A percentile compares a stretch with the other conserved stretches of the same genome.
These are phyloP conservation scores for Rhodotorula sp. DNA, from an alignment of 1,284 basidiomycete species.

Conservation along the genomic window DNA sequence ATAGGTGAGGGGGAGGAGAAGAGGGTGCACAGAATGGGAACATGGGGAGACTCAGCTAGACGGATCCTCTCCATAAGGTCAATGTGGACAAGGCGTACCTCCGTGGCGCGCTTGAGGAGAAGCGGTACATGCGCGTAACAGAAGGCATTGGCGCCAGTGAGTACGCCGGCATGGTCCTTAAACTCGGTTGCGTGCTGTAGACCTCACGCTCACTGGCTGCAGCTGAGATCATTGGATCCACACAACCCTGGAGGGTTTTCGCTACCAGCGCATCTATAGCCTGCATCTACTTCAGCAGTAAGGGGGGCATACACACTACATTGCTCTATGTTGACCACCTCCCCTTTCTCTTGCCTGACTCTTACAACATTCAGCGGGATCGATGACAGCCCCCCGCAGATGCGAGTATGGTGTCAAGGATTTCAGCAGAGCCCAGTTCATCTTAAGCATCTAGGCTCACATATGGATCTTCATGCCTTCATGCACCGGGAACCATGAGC, in stretches of 20 bases:
- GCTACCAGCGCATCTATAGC: too few species aligned
- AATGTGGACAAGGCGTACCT: constrained; percentile 54
- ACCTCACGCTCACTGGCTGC: constrained; percentile 51
- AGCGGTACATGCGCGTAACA: constrained; percentile 50
- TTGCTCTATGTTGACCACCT: constrained; percentile 50
- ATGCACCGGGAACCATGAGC: constrained; percentile 46
- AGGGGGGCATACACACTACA: too few species aligned
- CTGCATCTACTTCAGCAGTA: too few species aligned
- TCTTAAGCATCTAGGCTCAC: constrained; percentile 49
- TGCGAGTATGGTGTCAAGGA: constrained; percentile 47
- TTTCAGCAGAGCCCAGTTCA: constrained; percentile 46
- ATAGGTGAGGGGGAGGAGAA: too few species aligned
- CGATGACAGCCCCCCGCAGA: constrained; percentile 41
- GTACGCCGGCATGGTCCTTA: constrained; percentile 18
- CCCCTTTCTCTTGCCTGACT: constrained; percentile 40
- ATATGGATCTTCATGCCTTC: constrained; percentile 47
- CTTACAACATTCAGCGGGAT: constrained; percentile 35
- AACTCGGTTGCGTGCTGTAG: constrained; percentile 47
- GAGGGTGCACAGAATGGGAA: too few species aligned
- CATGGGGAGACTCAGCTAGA: too few species aligned
- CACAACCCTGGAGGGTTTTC: constrained; percentile 36
- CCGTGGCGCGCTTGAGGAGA: constrained; percentile 52
- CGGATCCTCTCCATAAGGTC: too few species aligned
- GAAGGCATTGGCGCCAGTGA: constrained; percentile 37
- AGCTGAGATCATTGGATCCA: constrained; percentile 49